Percentiles rank a stretch among this genome's conserved stretches.
Evolutionary conservation across 1,284 basidiomycete genomes (phyloP).

Genomic region (Mycena sp.): DNA sequence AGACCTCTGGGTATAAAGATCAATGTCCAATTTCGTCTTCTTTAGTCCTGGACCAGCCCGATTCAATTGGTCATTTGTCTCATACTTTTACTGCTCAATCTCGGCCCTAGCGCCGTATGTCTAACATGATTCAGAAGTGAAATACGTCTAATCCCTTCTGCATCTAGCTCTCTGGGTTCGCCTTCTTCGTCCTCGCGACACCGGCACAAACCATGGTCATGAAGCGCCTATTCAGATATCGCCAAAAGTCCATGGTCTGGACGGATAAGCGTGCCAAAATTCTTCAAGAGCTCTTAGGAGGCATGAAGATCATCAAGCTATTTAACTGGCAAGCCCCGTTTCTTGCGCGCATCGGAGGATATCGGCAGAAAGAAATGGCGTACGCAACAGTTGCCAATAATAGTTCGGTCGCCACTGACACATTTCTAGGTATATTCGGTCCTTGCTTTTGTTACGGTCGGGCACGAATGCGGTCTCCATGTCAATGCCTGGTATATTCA

Average conservation of each 20-base stretch:
- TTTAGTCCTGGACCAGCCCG: constrained; percentile 73
- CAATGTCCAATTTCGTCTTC: constrained; percentile 45
- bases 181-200: constrained; percentile 73
- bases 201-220: constrained; percentile 77
- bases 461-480: constrained; percentile 75
- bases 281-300: constrained; percentile 84
- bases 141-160: too few relatives aligned
- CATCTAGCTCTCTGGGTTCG: constrained; percentile 75
- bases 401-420: neutral
- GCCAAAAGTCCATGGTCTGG: constrained; percentile 87
- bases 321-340: constrained; percentile 87
- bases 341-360: constrained; percentile 73
- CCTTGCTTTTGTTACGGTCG: constrained; percentile 77
- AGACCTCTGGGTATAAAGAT: constrained; percentile 39
- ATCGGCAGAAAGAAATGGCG: constrained; percentile 79
- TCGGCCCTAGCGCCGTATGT: constrained; percentile 74
- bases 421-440: constrained; percentile 71
- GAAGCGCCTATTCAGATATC: constrained; percentile 77
- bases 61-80: constrained; percentile 80
- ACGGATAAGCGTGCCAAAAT: constrained; percentile 90
- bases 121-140: neutral
- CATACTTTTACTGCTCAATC: constrained; percentile 67
- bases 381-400: constrained; percentile 40
- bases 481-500: constrained; percentile 66
- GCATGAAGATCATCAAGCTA: constrained; percentile 92